phyloP scores from a whole-genome alignment of 2,329 filamentous ascomycete genomes.

The Salinomyces thailandicus region DNA sequence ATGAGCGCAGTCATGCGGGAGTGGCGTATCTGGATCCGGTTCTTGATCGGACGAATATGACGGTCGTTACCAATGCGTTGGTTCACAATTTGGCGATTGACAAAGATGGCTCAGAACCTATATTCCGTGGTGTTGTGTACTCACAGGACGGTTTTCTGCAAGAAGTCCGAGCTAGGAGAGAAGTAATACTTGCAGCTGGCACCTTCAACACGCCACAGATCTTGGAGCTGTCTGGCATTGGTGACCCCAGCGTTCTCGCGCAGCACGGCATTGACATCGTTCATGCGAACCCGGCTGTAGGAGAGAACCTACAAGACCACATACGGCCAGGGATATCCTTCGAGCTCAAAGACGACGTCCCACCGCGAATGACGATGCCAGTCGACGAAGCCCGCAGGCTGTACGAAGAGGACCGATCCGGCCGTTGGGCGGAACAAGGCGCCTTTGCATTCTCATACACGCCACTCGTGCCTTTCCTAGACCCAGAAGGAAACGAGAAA shows the following conservation, averaged over 20 bases:
- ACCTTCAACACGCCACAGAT: slow-evolving; percentile 47
- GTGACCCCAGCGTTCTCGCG: slow-evolving; percentile 23
- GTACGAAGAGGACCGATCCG: slow-evolving; percentile 11
- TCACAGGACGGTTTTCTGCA: slow-evolving; percentile 8
- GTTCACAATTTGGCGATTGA: slow-evolving; percentile 10
- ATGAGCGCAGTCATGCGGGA: slow-evolving; percentile 16
- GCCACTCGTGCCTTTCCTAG: slow-evolving; percentile 13
- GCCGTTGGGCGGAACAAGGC: slow-evolving; percentile 10
- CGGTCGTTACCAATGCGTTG: slow-evolving; percentile 8
- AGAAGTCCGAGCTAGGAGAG: slow-evolving; percentile 22
- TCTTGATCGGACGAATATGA: slow-evolving; percentile 9
- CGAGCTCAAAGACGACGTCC: slow-evolving; percentile 9
- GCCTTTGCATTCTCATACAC: slow-evolving; percentile 12
- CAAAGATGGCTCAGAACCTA: background rate
- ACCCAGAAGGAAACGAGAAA: background rate
- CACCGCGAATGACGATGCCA: slow-evolving; percentile 6
- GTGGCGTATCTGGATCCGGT: slow-evolving; percentile 13
- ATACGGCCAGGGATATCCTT: slow-evolving; percentile 11
- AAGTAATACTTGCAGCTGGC: slow-evolving; percentile 50
- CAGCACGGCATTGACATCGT: slow-evolving; percentile 18
- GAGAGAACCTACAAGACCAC: slow-evolving; percentile 24
- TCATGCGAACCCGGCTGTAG: slow-evolving; percentile 17
- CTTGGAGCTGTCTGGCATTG: slow-evolving; percentile 51
- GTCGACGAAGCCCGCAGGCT: slow-evolving; percentile 6
- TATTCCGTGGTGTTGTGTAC: slow-evolving; percentile 4